Evolutionary conservation across 2,329 filamentous ascomycete species (phyloP).

Genomic region (Diaporthe helianthi): DNA sequence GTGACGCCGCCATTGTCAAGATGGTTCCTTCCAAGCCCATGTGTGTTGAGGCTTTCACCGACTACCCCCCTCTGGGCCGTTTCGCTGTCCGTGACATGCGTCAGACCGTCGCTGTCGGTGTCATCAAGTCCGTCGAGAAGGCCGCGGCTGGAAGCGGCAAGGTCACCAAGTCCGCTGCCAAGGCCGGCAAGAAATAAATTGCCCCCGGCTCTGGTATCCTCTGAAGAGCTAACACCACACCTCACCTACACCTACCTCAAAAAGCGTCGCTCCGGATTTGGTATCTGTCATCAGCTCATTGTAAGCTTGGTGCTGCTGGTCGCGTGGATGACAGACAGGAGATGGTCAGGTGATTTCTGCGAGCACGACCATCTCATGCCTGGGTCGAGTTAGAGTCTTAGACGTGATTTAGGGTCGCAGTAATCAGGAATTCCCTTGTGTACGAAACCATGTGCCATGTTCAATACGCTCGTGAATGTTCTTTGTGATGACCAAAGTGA

Average conservation of each 20-base stretch:
- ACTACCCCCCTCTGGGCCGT: slow-evolving; percentile 99
- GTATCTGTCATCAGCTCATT: slow-evolving; percentile 35
- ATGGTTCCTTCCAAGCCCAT: slow-evolving; percentile 99
- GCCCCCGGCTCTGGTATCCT: slow-evolving; percentile 33
- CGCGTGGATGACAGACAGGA: slow-evolving; percentile 42
- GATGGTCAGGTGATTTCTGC: slow-evolving; percentile 43
- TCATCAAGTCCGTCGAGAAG: slow-evolving; percentile 89
- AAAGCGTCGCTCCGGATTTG: slow-evolving; percentile 39
- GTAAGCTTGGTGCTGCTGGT: slow-evolving; percentile 42
- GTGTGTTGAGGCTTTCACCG: slow-evolving; percentile 99
- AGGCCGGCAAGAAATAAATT: slow-evolving; percentile 77
- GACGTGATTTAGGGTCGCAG: slow-evolving; percentile 41
- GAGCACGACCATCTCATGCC: slow-evolving; percentile 44
- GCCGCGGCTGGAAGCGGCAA: slow-evolving; percentile 62
- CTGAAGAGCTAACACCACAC: slow-evolving; percentile 32
- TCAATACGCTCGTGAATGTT: not conserved
- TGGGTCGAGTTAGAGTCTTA: slow-evolving; percentile 46
- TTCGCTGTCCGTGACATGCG: slow-evolving; percentile 99
- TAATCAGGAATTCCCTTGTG: slow-evolving; percentile 35
- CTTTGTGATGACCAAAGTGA: not conserved
- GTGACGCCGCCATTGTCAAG: slow-evolving; percentile 99
- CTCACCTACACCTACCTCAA: slow-evolving; percentile 25
- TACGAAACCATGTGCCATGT: not conserved
- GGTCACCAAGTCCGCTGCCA: slow-evolving; percentile 76
- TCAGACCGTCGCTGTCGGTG: slow-evolving; percentile 89